Percentiles rank a stretch among this genome's conserved stretches.
phyloP scores from a whole-genome alignment of 768 basidiomycete species.

The Hydnomerulius pinastri region DNA sequence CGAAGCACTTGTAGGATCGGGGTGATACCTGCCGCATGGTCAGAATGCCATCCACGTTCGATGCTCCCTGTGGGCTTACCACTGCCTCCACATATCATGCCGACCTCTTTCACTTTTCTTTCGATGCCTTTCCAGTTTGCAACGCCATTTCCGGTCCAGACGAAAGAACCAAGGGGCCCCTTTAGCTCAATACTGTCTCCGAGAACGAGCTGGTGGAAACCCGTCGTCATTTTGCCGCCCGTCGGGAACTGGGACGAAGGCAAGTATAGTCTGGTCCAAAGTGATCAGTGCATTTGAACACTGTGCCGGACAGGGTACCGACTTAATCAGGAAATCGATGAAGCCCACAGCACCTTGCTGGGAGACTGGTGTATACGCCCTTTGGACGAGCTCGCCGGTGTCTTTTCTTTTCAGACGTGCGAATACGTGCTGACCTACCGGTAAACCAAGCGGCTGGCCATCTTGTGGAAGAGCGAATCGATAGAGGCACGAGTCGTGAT shows the following conservation, averaged over 20 bases:
- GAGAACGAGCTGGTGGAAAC: conserved; percentile 46
- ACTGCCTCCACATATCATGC: conserved; percentile 59
- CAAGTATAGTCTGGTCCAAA: conserved; percentile 42
- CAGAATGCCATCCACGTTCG: background rate
- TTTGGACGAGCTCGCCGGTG: conserved; percentile 48
- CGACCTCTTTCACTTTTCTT: conserved; percentile 41
- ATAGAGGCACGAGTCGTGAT: conserved; percentile 52
- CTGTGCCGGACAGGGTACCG: conserved; percentile 10
- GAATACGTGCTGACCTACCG: conserved; percentile 62
- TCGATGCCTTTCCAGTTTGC: conserved; percentile 39
- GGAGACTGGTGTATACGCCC: conserved; percentile 65
- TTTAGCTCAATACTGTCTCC: conserved; percentile 57
- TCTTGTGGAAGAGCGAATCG: conserved; percentile 46
- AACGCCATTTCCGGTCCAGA: conserved; percentile 46
- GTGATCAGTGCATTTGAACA: conserved; percentile 6
- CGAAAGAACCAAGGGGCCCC: conserved; percentile 60
- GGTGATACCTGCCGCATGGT: conserved; percentile 43
- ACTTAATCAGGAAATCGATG: conserved; percentile 59
- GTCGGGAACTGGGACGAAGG: conserved; percentile 35
- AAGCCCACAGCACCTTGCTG: conserved; percentile 40
- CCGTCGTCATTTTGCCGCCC: conserved; percentile 57
- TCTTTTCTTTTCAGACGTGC: conserved; percentile 46
- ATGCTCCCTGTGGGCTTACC: conserved; percentile 33
- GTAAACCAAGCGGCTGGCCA: conserved; percentile 51
- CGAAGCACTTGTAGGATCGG: conserved; percentile 60